Base-by-base conservation (phyloP, 768 basidiomycete species). In the Tremella yokohamensis region DNA sequence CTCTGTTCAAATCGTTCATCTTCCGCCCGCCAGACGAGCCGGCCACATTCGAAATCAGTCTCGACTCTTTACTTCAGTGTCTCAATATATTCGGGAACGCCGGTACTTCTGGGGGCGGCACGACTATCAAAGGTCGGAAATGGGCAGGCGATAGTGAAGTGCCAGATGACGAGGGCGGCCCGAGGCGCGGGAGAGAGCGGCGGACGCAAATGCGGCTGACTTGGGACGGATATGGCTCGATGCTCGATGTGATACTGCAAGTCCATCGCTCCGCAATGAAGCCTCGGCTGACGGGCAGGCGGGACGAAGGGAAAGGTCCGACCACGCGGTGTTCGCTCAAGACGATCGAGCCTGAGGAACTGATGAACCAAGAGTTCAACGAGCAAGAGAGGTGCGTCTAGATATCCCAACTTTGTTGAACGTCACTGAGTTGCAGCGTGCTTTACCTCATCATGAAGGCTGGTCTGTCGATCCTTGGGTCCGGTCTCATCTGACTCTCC, bases 31-130 rank as follows among this genome's bases (percentile, higher is more conserved):
- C 25, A 9, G 53, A 76, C 39, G 79, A 2, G 64, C 59, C 68
- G 26, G 66, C 67, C 25, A 52, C 54, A 8, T 88, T 97, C 68
- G 90, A 93, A 74, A 82, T 99, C 56, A 87, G 87, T 1, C 83
- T 99, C 39, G 83, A 84, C 72, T 86, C 85, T 2, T 78, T 97
- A 51, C 83, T 96, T 60, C 91, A 96, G 63, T 92, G 89, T 68
- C 80, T 99, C 29, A 93, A 94, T 68, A 86, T 97, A 55, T 97
- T 93, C 68, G 93, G 94, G 25, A 88, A 90, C 11, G 89, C 87
- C 1, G 75, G 77, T 3, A 75, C 60, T 18, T 25, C 57, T n/a
- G 47, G 53, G n/a, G 45, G 40, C 11, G 44, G 26, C 37, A 50
- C 20, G 16, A 45, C 24, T 26, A 80, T 76, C 39, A 77, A 70